These are phyloP conservation scores for Phytophthora capsici DNA, from an alignment of 352 stramenopile genomes.

Conservation along the genomic window DNA sequence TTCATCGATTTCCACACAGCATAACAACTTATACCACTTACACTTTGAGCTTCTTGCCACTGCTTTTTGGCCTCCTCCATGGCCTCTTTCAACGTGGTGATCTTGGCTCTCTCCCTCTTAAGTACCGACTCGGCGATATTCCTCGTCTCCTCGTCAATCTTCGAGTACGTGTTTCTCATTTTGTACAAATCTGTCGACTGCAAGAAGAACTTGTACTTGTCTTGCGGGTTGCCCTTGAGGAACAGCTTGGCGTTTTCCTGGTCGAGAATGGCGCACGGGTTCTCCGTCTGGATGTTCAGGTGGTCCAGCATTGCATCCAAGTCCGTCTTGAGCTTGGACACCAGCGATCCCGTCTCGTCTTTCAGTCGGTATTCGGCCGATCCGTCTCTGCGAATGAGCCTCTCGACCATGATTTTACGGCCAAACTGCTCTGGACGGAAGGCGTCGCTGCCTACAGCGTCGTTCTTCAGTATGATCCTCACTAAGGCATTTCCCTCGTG, in stretches of 20 bases:
- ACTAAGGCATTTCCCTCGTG: slow-evolving; percentile 86
- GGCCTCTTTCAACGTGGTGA: slow-evolving; percentile 56
- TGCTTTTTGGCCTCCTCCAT: slow-evolving; percentile 72
- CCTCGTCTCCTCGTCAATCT: slow-evolving; percentile 85
- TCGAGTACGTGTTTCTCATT: slow-evolving; percentile 87
- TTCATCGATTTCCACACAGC: neutral
- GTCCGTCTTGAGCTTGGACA: slow-evolving; percentile 91
- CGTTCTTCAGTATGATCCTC: slow-evolving; percentile 94
- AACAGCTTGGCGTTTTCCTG: slow-evolving; percentile 99
- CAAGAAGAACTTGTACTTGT: slow-evolving; percentile 98
- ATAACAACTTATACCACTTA: slow-evolving; percentile 25
- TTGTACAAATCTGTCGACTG: slow-evolving; percentile 96
- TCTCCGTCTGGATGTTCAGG: slow-evolving; percentile 96
- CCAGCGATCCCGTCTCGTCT: slow-evolving; percentile 57
- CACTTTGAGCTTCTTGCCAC: slow-evolving; percentile 81
- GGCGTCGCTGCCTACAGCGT: slow-evolving; percentile 85
- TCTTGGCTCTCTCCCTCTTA: slow-evolving; percentile 71
- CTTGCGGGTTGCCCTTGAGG: slow-evolving; percentile 91
- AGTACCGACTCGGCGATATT: slow-evolving; percentile 69
- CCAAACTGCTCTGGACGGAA: slow-evolving; percentile 93
- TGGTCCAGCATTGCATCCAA: slow-evolving; percentile 95
- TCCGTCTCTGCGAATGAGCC: slow-evolving; percentile 87
- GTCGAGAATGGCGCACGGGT: slow-evolving; percentile 97
- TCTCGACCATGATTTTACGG: slow-evolving; percentile 94
- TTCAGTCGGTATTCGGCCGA: slow-evolving; percentile 82